Base-by-base conservation (phyloP, 2,329 filamentous ascomycete species). In the Stagonosporopsis rhizophila region DNA sequence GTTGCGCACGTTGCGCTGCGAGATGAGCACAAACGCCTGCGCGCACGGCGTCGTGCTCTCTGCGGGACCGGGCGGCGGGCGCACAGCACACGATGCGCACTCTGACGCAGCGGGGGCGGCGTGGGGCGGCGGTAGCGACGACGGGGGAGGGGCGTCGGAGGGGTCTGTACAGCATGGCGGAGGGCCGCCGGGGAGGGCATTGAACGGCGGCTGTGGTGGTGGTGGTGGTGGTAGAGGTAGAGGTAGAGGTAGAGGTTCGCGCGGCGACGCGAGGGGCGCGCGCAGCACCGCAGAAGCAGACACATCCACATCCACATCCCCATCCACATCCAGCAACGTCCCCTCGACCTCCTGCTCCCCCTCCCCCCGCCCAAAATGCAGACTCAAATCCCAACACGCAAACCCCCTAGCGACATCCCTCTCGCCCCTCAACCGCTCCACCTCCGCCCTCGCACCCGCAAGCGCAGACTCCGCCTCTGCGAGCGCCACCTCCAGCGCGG, bases 401-500 rank as follows among this genome's bases (percentile, higher is more conserved):
- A 58, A 45, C 3, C 47, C 51, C 34, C 45, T 60, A 2, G 58
- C 49, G 0, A 52, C 58, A 19, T 63, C 65, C 25, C 60, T 58
- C 48, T 69, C 56, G 19, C 55, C 47, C 42, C 62, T 66, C 28
- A 75, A 47, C n/a, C 11, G 1, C 17, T 38, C 35, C 6, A 17
- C 70, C 37, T 75, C 72, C 7, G 60, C 59, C 25, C 61, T 52
- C 6, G 71, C 70, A 5, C 61, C 65, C 1, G 59, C 61, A 1
- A 75, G 60, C 46, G 64, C 54, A n/a, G 54, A 42, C 37, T 75
- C 69, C 4, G 68, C 64, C 7, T 73, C 70, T 11, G 64, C 62
- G 7, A 75, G 65, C 56, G 66, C 66, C 17, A 65, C 51, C 61
- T 81, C 79, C 1, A 81, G 67, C 0, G 73, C 70, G 1, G 72